Base-by-base conservation (phyloP, 2,329 filamentous ascomycete species). In the Exophiala lecanii-corni region DNA sequence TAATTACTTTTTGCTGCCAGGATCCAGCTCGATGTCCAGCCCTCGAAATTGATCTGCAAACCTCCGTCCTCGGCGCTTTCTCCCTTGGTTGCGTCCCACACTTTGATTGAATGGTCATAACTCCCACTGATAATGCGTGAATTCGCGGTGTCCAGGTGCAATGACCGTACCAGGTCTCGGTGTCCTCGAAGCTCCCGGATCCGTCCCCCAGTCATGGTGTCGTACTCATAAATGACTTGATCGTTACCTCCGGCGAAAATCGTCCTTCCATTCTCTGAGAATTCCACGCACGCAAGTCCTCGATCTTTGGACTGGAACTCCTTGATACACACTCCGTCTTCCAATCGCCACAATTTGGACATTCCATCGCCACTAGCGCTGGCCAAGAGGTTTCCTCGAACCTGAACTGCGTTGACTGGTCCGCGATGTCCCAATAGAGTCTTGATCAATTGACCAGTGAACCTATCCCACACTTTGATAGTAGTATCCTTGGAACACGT, bases 1-100 rank as follows among this genome's bases (percentile, higher is more conserved):
- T 97, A 97, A 62, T 98, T 91, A 51, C 86, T 89, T 74, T 96
- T 96, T 39, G 92, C 92, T 52, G 87, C 89, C 46, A 98, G 70
- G 59, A 98, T 94, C 92, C 92, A 98, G 66, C 88, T 94, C 9
- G 84, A 84, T 45, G 95, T 94, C 89, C 89, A 97, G 55, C 86
- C 82, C n/a, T 89, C 86, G 58, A 96, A 91, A 56, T 89, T 82
- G 50, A 94, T 78, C 47, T 91, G 76, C 55, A 88, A 75, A 35
- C 81, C 71, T 23, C 89, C 91, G 2, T 82, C 84, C 52, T 82
- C 80, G 67, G 92, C 84, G 62, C 96, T 86, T 38, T 81, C 71
- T 25, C 89, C 91, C 1, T 81, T 83, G 54, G 82, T 80, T 67
- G 94, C 84, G 62, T 97, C 86, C 66, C 89, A 96, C 1, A 97